A percentile compares a stretch with the other conserved stretches of the same genome.
These are phyloP conservation scores for Apiotrichum laibachii DNA, from an alignment of 1,284 basidiomycete species.

Conservation along the genomic window DNA sequence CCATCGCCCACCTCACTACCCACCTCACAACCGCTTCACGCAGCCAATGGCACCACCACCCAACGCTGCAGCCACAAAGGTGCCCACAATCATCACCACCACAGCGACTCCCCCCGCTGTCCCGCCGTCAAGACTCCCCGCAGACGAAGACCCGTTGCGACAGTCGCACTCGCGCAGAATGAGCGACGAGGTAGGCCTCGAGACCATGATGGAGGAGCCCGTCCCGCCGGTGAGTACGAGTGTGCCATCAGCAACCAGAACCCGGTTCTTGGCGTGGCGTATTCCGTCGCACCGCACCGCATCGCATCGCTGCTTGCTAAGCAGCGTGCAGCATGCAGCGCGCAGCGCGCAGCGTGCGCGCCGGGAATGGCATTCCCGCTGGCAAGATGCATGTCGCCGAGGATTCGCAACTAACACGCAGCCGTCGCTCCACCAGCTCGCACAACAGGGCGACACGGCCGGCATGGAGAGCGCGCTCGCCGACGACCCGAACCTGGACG, in stretches of 20 bases:
- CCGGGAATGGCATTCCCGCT: background rate
- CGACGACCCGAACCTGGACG: conserved; percentile 60
- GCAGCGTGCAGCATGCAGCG: no score
- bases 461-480: conserved; percentile 64
- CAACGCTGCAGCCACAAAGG: background rate
- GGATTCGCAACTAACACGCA: conserved; percentile 12
- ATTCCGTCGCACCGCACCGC: background rate
- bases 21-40: no score
- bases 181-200: conserved; percentile 34
- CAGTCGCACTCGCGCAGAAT: conserved; percentile 17
- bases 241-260: background rate
- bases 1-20: no score
- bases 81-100: conserved; percentile 20
- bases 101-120: conserved; percentile 17
- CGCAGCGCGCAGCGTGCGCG: background rate
- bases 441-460: conserved; percentile 79
- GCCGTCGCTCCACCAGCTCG: conserved; percentile 74
- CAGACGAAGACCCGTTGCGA: conserved; percentile 6
- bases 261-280: background rate
- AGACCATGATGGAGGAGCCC: conserved; percentile 33
- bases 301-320: no score
- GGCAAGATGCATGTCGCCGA: no score
- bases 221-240: conserved; percentile 22
- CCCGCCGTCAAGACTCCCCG: conserved; percentile 2
- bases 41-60: background rate